Conservation (phyloP, 2,329 filamentous ascomycete species). For the Arthroderma sp. region DNA sequence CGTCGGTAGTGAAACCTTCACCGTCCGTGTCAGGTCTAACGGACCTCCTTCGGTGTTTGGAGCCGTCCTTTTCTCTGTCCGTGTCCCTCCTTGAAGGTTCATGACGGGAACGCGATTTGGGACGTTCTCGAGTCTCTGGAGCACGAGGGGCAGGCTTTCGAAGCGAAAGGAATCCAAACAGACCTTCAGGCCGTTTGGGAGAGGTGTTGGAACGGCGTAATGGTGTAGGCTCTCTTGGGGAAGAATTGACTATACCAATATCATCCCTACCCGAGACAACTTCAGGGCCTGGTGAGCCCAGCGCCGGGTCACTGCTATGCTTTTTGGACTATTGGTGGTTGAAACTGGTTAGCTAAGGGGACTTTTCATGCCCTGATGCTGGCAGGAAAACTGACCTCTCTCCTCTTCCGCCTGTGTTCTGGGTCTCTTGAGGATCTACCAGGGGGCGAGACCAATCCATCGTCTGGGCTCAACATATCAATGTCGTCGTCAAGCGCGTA, state of each 20-base stretch:
- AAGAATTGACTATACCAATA: slow-evolving; percentile 34
- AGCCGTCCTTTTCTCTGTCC: slow-evolving; percentile 28
- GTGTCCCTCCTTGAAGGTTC: slow-evolving; percentile 25
- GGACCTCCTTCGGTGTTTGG: slow-evolving; percentile 28
- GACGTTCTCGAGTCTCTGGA: slow-evolving; percentile 26
- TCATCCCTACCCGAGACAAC: slow-evolving; percentile 40
- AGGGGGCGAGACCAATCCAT: slow-evolving; percentile 25
- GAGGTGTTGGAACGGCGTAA: slow-evolving; percentile 51
- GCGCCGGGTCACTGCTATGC: slow-evolving; percentile 35
- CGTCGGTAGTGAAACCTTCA: slow-evolving; percentile 35
- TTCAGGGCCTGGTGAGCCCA: slow-evolving; percentile 35
- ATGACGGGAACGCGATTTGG: slow-evolving; percentile 28
- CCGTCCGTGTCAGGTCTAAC: slow-evolving; percentile 38
- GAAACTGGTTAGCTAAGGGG: neutral
- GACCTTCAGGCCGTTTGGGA: slow-evolving; percentile 45
- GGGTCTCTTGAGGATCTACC: slow-evolving; percentile 21
- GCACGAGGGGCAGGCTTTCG: slow-evolving; percentile 21
- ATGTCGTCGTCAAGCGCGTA: slow-evolving; percentile 54
- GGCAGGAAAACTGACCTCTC: slow-evolving; percentile 23
- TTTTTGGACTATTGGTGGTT: neutral
- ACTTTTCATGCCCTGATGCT: neutral
- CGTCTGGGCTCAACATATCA: slow-evolving; percentile 39
- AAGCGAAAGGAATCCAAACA: slow-evolving; percentile 50
- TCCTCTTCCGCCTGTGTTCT: slow-evolving; percentile 24
- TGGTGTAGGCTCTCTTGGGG: slow-evolving; percentile 39